Evolutionary conservation across 129 eudicot species (phyloP).

Genomic region (Sambucus nigra): DNA sequence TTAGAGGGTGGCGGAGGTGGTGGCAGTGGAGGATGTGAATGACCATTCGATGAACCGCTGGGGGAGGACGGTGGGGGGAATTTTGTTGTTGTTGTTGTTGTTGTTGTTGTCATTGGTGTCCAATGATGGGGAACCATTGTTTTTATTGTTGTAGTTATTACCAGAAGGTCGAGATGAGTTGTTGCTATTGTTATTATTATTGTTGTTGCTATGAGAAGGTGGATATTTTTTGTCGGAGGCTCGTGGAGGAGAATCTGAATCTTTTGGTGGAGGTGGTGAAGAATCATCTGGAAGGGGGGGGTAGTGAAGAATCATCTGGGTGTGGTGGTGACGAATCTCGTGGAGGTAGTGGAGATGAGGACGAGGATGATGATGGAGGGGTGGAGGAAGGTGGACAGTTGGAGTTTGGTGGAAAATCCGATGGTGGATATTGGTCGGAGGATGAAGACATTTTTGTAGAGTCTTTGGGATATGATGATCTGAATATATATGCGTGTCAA

Average conservation of each 20-base stretch:
- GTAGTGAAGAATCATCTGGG: slow-evolving; percentile 7
- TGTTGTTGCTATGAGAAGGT: slow-evolving; percentile 12
- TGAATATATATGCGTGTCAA: slow-evolving; percentile 11
- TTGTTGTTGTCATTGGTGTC: slow-evolving; percentile 3
- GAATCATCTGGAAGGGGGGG: slow-evolving; percentile 14
- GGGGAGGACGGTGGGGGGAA: slow-evolving; percentile 24
- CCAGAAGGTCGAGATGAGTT: slow-evolving; percentile 16
- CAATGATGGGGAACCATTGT: slow-evolving; percentile 13
- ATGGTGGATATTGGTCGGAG: slow-evolving; percentile 20
- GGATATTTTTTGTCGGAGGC: slow-evolving; percentile 14
- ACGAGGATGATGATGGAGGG: neutral
- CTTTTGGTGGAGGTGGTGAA: slow-evolving; percentile 16
- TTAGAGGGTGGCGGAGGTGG: slow-evolving; percentile 9
- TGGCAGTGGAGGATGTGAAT: slow-evolving; percentile 20
- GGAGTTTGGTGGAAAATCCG: slow-evolving; percentile 9
- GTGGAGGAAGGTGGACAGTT: slow-evolving; percentile 7
- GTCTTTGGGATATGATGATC: neutral
- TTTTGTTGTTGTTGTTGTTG: no score
- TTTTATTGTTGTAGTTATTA: neutral
- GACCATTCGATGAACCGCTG: slow-evolving; percentile 21
- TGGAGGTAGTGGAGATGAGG: slow-evolving; percentile 10
- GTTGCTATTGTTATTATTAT: slow-evolving; percentile 12
- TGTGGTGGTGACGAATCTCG: slow-evolving; percentile 2
- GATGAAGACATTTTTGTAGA: slow-evolving; percentile 28
- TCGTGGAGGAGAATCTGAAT: slow-evolving; percentile 5